Evolutionary conservation across 768 basidiomycete species (phyloP), one percentile per base, ranked within the genome.

Genomic region (Amanita pseudoporphyria): DNA sequence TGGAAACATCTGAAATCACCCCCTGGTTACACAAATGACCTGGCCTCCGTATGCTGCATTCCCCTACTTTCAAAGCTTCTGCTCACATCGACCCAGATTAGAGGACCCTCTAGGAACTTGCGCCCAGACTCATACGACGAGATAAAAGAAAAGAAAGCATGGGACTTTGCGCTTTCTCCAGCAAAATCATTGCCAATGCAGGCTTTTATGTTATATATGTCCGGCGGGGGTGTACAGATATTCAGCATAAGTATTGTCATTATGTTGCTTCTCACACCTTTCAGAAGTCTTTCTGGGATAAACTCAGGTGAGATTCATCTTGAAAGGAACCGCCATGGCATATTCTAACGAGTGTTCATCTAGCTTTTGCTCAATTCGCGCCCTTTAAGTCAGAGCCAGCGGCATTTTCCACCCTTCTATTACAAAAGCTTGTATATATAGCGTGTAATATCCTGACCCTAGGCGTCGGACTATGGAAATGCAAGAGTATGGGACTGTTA

Each of bases 171-270:
- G 33, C 76, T 83, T 43, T 71, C 78, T 3, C 93, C 93, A 1
- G 89, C 87, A 30, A 96, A 97, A 66, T 81, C 82, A 12, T 74
- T 97, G 22, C 93, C 93, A 3, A 96, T 96, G 94, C 92, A 97
- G 60, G 91, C 85, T 4, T 87, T 97, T 69, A 97, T 97, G 94
- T 74, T 97, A 30, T 97, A 97, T 77, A 95, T 97, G 87, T 94
- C 92, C 18, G 94, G 94, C 31, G 84, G 90, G 10, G 90, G 91
- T 44, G 86, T 97, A 12, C 94, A 97, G 66, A 85, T 97, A 37
- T 96, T 97, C 65, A 94, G 91, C 67, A 90, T 97, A 72, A 92
- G 94, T 30, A 94, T 93, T 63, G 86, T 97, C 18, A 84, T 91
- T 61, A 93, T 94, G 89, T 75, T 97, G 10, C 76, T 97, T 51